phyloP scores from a whole-genome alignment of 2,329 filamentous ascomycete species.

The Aspergillus alliaceus region DNA sequence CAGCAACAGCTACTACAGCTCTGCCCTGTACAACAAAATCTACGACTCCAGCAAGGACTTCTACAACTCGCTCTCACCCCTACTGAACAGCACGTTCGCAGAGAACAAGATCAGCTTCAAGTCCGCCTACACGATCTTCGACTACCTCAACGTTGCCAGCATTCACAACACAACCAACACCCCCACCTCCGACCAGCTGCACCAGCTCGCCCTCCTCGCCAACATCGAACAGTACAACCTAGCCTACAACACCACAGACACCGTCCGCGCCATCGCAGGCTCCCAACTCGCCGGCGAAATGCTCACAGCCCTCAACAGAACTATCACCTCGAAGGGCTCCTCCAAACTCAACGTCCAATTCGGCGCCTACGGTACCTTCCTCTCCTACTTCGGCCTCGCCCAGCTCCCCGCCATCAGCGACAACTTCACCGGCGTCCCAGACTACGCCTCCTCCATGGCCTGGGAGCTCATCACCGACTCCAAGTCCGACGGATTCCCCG shows the following conservation, averaged over 20 bases:
- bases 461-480: conserved; percentile 67
- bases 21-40: conserved; percentile 49
- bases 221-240: conserved; percentile 76
- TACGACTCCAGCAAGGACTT: conserved; percentile 53
- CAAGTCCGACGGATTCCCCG: conserved; percentile 36
- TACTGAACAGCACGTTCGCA: conserved; percentile 55
- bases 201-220: conserved; percentile 67
- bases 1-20: conserved; percentile 60
- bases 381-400: conserved; percentile 60
- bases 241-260: conserved; percentile 65
- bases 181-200: conserved; percentile 53
- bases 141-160: conserved; percentile 61
- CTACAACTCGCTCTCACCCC: conserved; percentile 53
- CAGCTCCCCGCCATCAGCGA: conserved; percentile 47
- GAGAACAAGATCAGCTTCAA: conserved; percentile 54
- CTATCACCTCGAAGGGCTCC: conserved; percentile 33
- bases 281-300: conserved; percentile 65
- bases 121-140: conserved; percentile 67
- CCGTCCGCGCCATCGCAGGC: conserved; percentile 49
- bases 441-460: conserved; percentile 75
- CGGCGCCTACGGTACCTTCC: conserved; percentile 58
- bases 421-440: conserved; percentile 71
- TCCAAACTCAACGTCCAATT: conserved; percentile 52
- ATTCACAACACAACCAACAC: conserved; percentile 64
- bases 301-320: conserved; percentile 43